A percentile compares a stretch with the other conserved stretches of the same genome.
Evolutionary conservation across 371 early-diverging fungal genomes (phyloP).

Genomic region (Actinomortierella wolfii): DNA sequence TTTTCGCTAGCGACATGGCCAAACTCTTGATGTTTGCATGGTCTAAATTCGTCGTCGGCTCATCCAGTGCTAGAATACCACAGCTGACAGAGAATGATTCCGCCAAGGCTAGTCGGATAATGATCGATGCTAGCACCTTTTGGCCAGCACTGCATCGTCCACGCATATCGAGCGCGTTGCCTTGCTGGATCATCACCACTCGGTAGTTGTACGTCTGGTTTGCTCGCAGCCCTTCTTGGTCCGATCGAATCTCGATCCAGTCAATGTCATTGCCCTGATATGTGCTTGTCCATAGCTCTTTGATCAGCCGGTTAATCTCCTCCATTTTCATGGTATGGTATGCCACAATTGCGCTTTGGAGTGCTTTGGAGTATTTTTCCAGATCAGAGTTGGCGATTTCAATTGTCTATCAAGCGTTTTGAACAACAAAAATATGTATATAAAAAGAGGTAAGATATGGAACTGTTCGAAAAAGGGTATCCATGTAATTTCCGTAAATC

Average conservation of each 20-base stretch:
- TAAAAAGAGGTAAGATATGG: constrained; percentile 3
- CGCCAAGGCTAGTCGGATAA: constrained; percentile 97
- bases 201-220: constrained; percentile 90
- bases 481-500: neutral
- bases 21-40: constrained; percentile 91
- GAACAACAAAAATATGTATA: neutral
- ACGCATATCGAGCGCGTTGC: constrained; percentile 95
- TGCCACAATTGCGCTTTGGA: constrained; percentile 90
- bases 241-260: constrained; percentile 92
- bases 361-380: constrained; percentile 83
- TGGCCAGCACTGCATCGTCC: constrained; percentile 99
- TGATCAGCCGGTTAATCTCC: constrained; percentile 97
- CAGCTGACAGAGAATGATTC: constrained; percentile 96
- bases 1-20: constrained; percentile 66
- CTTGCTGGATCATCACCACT: constrained; percentile 98
- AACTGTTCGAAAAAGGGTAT: constrained; percentile 3
- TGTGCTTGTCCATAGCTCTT: constrained; percentile 96
- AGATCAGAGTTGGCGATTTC: constrained; percentile 84
- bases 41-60: constrained; percentile 99
- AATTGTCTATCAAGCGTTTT: constrained; percentile 51
- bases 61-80: constrained; percentile 98
- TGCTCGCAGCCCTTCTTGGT: constrained; percentile 70
- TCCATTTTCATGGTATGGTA: constrained; percentile 97
- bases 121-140: constrained; percentile 96
- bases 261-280: constrained; percentile 99